Conservation (phyloP, 2,329 filamentous ascomycete species). For the Neurospora sp. region DNA sequence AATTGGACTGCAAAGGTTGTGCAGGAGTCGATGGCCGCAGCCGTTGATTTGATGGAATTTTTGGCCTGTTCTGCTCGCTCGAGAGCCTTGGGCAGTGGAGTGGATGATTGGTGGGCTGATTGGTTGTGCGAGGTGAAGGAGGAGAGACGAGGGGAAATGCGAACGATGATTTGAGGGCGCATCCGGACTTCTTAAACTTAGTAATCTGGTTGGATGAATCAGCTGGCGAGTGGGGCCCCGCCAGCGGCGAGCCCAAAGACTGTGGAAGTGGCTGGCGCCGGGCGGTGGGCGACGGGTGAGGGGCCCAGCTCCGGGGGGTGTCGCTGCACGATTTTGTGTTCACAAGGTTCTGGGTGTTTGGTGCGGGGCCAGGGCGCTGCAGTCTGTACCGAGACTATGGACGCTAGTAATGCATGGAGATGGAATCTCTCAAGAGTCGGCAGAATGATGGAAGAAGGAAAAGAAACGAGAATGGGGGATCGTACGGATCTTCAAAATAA, state of each 20-base stretch:
- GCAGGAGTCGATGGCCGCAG: conserved; percentile 11
- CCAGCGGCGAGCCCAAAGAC: conserved; percentile 4
- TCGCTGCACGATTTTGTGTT: conserved; percentile 9
- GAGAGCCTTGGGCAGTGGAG: conserved; percentile 24
- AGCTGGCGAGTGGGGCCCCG: conserved; percentile 28
- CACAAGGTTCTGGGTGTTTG: neutral
- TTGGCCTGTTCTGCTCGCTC: conserved; percentile 13
- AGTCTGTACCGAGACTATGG: neutral
- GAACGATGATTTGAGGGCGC: conserved; percentile 43
- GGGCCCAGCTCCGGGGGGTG: conserved; percentile 13
- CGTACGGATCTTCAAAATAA: neutral
- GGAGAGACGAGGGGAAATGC: conserved; percentile 31
- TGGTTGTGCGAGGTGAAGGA: conserved; percentile 37
- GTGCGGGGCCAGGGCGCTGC: conserved; percentile 4
- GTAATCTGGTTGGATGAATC: conserved; percentile 41
- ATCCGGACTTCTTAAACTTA: conserved; percentile 29
- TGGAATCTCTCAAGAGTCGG: neutral
- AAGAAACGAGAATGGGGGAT: neutral
- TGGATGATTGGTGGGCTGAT: conserved; percentile 32
- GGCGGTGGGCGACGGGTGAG: conserved; percentile 2
- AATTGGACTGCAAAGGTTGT: conserved; percentile 19
- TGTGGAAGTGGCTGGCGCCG: conserved; percentile 12
- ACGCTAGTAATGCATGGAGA: neutral
- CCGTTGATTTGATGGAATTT: conserved; percentile 24
- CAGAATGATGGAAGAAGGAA: neutral